phyloP scores from a whole-genome alignment of 2,329 filamentous ascomycete species.

The Coniochaeta sp. region DNA sequence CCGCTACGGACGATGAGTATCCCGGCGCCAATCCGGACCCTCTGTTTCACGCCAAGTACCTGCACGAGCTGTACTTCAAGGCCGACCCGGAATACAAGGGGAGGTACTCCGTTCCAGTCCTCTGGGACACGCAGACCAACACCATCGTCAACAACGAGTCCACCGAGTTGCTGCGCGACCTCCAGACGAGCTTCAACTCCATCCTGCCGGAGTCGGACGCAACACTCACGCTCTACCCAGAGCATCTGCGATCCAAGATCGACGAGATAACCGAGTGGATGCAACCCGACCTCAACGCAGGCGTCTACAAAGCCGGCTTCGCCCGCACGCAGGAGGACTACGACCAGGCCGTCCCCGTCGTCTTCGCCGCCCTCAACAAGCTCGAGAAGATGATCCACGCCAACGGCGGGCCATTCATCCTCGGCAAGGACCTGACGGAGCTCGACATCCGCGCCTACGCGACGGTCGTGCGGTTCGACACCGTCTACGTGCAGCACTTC shows the following conservation, averaged over 20 bases:
- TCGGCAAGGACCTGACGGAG: slow-evolving; percentile 50
- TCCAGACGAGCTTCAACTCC: slow-evolving; percentile 48
- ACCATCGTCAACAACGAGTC: slow-evolving; percentile 57
- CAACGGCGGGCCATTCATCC: slow-evolving; percentile 41
- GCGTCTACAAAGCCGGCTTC: slow-evolving; percentile 58
- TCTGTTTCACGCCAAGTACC: slow-evolving; percentile 49
- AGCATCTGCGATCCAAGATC: slow-evolving; percentile 37
- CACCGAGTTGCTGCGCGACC: slow-evolving; percentile 48
- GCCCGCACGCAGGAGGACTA: slow-evolving; percentile 47
- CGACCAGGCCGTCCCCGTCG: slow-evolving; percentile 41
- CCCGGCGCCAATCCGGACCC: slow-evolving; percentile 53
- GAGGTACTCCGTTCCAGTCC: slow-evolving; percentile 51
- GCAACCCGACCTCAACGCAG: slow-evolving; percentile 47
- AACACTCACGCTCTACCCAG: slow-evolving; percentile 46
- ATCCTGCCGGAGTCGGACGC: slow-evolving; percentile 32
- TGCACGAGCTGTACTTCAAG: slow-evolving; percentile 57
- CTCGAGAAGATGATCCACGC: slow-evolving; percentile 38
- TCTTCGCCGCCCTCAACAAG: slow-evolving; percentile 54
- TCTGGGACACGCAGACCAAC: slow-evolving; percentile 53
- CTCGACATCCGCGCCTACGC: slow-evolving; percentile 51
- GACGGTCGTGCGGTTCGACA: slow-evolving; percentile 53
- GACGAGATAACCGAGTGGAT: slow-evolving; percentile 47
- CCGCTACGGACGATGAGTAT: slow-evolving; percentile 43
- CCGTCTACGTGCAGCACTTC: slow-evolving; percentile 59
- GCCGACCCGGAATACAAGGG: slow-evolving; percentile 54